Base-by-base conservation (phyloP, 2,329 filamentous ascomycete genomes). In the Colletotrichum somersetense region DNA sequence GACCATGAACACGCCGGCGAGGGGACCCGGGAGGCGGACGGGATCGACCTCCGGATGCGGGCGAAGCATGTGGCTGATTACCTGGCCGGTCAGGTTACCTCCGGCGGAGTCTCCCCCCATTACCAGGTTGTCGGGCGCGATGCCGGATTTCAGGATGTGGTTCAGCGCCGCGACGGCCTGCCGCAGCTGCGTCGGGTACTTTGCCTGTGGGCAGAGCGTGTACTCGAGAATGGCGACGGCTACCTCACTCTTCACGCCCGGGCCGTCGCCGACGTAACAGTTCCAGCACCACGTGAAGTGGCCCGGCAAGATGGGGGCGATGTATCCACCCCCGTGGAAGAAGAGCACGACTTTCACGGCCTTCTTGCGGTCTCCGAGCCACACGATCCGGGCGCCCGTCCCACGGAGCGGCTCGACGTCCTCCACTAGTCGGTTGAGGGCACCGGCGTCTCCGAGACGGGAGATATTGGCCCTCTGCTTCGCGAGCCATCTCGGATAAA, bases 191-290 rank as follows among this genome's bases (percentile, higher is more conserved):
- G 69, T 68, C 1, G 81, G 81, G 33, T 79, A 79, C n/a, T 66
- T 58, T 4, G 75, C 79, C 2, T 61, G 75, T 14, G 80, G 80
- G 14, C 70, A 66, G 16, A 82, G 78, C 10, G 80, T 77, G 71
- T 83, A 83, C 74, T 80, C 77, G 65, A 83, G 70, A 12, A 82
- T 66, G 1, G 77, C 80, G 3, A 83, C 80, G 12, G 78, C 77
- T 3, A 77, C 74, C 69, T 79, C 77, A 14, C 72, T 67, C 33
- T 74, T 76, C 16, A 67, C 63, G 58, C 76, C 74, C 30, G 64
- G 30, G 12, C 76, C 74, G 2, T 72, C 56, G 63, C 73, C 57
- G 30, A 80, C 62, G 63, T 75, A 79, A 23, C 76, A 52, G 23
- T 78, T 76, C 77, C 77, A 78, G 62, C 76, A 75, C 73, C 73